Conservation (phyloP, 192 early-diverging fungal genomes). For the Cetraspora pellucida region DNA sequence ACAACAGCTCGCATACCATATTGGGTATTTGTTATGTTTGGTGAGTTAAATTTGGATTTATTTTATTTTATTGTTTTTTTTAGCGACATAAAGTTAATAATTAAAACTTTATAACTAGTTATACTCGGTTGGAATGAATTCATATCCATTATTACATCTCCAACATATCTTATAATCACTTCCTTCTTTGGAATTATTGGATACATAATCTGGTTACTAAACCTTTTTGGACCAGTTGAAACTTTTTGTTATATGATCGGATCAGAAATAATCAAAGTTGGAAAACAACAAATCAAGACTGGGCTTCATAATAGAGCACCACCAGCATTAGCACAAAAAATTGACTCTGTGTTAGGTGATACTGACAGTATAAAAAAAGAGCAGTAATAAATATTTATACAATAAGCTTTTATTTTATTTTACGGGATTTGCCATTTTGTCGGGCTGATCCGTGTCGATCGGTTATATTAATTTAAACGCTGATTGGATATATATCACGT, state of each 20-base stretch:
- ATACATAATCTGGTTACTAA: constrained; percentile 66
- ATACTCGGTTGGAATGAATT: constrained; percentile 97
- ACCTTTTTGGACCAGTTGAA: constrained; percentile 68
- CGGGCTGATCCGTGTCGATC: no score
- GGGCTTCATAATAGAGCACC: no score
- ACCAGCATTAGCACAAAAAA: no score
- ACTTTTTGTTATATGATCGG: constrained; percentile 39
- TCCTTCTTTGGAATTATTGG: constrained; percentile 59
- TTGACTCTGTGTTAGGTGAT: no score
- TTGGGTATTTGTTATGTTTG: constrained; percentile 75
- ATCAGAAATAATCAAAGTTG: background rate
- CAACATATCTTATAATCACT: constrained; percentile 75
- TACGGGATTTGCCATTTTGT: no score
- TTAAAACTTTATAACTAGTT: constrained; percentile 48
- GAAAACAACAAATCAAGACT: background rate
- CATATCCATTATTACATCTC: constrained; percentile 79
- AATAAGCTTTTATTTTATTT: no score
- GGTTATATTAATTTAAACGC: no score
- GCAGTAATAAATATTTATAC: no score
- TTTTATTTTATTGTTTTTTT: background rate
- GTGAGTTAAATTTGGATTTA: background rate
- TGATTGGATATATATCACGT: no score
- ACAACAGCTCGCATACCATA: constrained; percentile 84
- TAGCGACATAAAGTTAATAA: background rate
- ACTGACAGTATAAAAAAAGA: no score